Evolutionary conservation across 768 basidiomycete genomes (phyloP).

Genomic region (Leucocoprinus leucothites): DNA sequence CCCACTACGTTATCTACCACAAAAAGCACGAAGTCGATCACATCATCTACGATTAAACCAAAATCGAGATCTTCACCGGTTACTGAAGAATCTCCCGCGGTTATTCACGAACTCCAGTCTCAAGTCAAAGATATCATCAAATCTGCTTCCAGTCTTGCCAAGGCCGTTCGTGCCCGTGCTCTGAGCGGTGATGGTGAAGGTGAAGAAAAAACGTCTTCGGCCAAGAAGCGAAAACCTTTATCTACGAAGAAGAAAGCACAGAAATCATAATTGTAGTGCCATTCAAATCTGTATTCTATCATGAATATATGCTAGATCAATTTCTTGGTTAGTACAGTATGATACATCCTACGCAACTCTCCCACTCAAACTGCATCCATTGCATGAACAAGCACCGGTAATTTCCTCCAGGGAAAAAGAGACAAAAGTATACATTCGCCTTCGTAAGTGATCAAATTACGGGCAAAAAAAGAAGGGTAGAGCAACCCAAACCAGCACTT

Average conservation of each 20-base stretch:
- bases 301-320: too few species aligned
- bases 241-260: neutral
- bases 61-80: neutral
- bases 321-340: too few species aligned
- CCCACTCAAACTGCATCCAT: too few species aligned
- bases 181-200: slow-evolving; percentile 5
- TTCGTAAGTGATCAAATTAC: too few species aligned
- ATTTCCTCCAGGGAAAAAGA: too few species aligned
- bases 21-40: neutral
- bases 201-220: slow-evolving; percentile 3
- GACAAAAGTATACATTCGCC: too few species aligned
- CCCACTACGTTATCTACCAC: neutral
- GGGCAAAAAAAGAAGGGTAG: too few species aligned
- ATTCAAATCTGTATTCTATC: too few species aligned
- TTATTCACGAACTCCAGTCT: slow-evolving; percentile 11
- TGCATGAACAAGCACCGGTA: too few species aligned
- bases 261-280: neutral
- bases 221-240: slow-evolving; percentile 13
- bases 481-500: too few species aligned
- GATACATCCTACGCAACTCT: too few species aligned
- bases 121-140: slow-evolving; percentile 31
- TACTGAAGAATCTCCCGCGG: neutral
- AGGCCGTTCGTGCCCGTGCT: slow-evolving; percentile 31
- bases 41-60: neutral
- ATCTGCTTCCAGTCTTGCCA: slow-evolving; percentile 35